A percentile compares a stretch with the other conserved stretches of the same genome.
phyloP scores from a whole-genome alignment of 2,329 filamentous ascomycete genomes.

The Xylaria sp. region DNA sequence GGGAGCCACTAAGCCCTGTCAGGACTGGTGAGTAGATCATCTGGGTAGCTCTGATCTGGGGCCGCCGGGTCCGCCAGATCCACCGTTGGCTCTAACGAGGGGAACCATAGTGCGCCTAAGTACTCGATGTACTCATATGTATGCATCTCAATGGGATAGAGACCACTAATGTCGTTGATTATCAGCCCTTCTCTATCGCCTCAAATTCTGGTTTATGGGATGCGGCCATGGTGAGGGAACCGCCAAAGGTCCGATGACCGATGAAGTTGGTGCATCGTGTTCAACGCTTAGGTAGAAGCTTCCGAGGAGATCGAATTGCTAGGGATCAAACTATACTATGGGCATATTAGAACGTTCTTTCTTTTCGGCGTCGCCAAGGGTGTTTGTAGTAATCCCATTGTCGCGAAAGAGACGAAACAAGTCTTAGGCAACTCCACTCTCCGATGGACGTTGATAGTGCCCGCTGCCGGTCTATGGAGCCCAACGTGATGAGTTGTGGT shows the following conservation, averaged over 20 bases:
- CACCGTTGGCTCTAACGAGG: not conserved
- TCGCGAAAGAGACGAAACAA: not conserved
- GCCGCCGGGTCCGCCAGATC: not conserved
- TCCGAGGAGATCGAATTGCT: not conserved
- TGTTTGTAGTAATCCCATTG: not conserved
- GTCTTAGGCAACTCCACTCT: not conserved
- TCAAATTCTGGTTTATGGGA: no score
- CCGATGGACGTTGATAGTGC: not conserved
- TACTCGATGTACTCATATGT: no score
- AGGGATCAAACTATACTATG: no score
- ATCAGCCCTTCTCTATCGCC: not conserved
- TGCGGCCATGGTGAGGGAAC: no score
- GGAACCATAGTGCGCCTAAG: no score
- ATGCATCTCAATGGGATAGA: no score
- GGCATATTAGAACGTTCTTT: no score
- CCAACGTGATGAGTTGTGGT: not conserved
- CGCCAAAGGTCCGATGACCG: not conserved
- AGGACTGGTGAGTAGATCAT: not conserved
- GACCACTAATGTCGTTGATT: not conserved
- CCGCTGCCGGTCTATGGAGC: not conserved
- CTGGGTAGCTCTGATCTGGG: not conserved
- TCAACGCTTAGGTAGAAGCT: no score
- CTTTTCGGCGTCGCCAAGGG: not conserved
- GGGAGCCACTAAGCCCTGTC: conserved; percentile 7
- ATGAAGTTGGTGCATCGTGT: not conserved